Evolutionary conservation across 805 yeast genomes (phyloP).

Genomic region (Candida endomychidarum): DNA sequence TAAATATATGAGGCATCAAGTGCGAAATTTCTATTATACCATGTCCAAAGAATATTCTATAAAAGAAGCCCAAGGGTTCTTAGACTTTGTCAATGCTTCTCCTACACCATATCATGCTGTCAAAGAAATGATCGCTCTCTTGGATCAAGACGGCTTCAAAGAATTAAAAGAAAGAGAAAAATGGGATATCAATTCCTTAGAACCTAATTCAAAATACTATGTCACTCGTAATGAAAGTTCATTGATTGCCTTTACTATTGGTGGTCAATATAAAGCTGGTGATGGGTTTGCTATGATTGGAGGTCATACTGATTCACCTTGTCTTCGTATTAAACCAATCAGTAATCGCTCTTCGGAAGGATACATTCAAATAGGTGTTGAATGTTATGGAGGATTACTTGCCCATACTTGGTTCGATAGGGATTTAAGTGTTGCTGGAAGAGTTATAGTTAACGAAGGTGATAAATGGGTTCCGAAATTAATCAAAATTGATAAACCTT

Average conservation of each 20-base stretch:
- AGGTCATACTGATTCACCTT: slow-evolving; percentile 95
- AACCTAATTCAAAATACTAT: slow-evolving; percentile 63
- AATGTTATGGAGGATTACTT: slow-evolving; percentile 92
- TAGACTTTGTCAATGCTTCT: slow-evolving; percentile 75
- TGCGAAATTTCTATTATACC: not conserved
- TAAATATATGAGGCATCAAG: no score
- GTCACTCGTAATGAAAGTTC: slow-evolving; percentile 91
- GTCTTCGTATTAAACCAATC: slow-evolving; percentile 83
- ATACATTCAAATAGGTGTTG: slow-evolving; percentile 87
- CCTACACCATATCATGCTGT: slow-evolving; percentile 97
- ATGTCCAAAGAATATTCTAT: slow-evolving; percentile 14
- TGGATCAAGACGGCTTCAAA: no score
- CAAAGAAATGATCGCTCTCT: no score
- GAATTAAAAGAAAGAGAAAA: slow-evolving; percentile 69
- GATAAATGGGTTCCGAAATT: slow-evolving; percentile 62
- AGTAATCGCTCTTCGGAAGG: slow-evolving; percentile 72
- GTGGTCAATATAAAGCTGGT: slow-evolving; percentile 70
- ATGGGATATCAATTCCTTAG: slow-evolving; percentile 59
- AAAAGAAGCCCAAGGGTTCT: slow-evolving; percentile 57
- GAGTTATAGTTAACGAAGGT: slow-evolving; percentile 53
- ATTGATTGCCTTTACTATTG: slow-evolving; percentile 82
- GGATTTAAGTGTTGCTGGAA: slow-evolving; percentile 87
- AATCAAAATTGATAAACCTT: slow-evolving; percentile 78
- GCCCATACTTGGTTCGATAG: slow-evolving; percentile 98
- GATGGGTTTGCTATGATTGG: slow-evolving; percentile 87